These are phyloP conservation scores for Ascochyta clinopodiicola DNA, from an alignment of 2,329 filamentous ascomycete genomes.

Conservation along the genomic window DNA sequence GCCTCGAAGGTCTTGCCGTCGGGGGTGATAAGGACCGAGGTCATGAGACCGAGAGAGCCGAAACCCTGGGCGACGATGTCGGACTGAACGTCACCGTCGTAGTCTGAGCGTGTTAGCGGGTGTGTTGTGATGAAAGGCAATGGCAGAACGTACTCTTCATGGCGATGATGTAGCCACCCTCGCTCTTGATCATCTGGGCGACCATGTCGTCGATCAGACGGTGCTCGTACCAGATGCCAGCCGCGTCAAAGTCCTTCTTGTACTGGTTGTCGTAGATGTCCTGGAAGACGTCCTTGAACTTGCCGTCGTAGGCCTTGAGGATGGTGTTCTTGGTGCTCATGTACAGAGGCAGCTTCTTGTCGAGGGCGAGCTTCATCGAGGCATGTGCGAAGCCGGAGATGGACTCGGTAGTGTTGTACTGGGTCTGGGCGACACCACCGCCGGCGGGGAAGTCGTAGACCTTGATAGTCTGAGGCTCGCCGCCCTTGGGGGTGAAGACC, in stretches of 20 bases:
- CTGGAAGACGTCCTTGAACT: slow-evolving; percentile 99
- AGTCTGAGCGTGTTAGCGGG: slow-evolving; percentile 66
- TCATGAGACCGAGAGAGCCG: slow-evolving; percentile 97
- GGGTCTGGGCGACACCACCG: slow-evolving; percentile 88
- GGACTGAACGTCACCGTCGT: slow-evolving; percentile 98
- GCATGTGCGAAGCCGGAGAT: slow-evolving; percentile 95
- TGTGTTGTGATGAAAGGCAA: not conserved
- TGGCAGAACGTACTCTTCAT: slow-evolving; percentile 77
- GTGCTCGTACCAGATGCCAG: slow-evolving; percentile 99
- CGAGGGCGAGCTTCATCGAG: slow-evolving; percentile 91
- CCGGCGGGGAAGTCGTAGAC: slow-evolving; percentile 88
- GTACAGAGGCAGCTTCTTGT: slow-evolving; percentile 90
- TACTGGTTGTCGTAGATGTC: slow-evolving; percentile 90
- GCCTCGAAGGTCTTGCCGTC: slow-evolving; percentile 97
- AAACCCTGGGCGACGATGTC: slow-evolving; percentile 98
- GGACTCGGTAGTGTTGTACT: slow-evolving; percentile 98
- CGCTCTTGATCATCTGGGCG: slow-evolving; percentile 99
- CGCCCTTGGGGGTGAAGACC: slow-evolving; percentile 86
- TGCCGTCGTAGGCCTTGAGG: slow-evolving; percentile 96
- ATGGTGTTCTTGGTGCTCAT: slow-evolving; percentile 99
- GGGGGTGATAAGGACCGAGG: slow-evolving; percentile 93
- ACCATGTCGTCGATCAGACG: slow-evolving; percentile 99
- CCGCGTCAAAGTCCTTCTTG: slow-evolving; percentile 85
- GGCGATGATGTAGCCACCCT: slow-evolving; percentile 94
- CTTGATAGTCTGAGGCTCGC: slow-evolving; percentile 82